Evolutionary conservation across 2,329 filamentous ascomycete genomes (phyloP), one percentile per base, ranked within the genome.

Genomic region (Penicillium sclerotigenum): DNA sequence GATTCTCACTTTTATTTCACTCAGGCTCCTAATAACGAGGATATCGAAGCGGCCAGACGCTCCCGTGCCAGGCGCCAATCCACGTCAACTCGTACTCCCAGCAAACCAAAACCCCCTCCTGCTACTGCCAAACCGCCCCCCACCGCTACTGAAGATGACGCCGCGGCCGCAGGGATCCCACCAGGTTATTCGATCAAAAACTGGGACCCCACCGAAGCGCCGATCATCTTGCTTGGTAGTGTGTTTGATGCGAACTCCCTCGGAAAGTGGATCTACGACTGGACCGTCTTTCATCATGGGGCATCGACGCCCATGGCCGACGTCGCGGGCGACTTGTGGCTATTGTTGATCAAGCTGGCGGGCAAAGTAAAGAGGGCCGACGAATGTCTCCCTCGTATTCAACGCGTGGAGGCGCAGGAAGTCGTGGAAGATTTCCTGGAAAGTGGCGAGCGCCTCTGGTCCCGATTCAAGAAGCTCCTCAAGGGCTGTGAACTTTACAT

Each of bases 231-330:
- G 26, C 83, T 97, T 22, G 94, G 94, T 48, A 96, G 90, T 71
- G 94, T 97, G 54, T 97, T 97, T 70, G 94, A 97, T 71, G 90
- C 93, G 70, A 97, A 97, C 82, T 96, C 91, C 26, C 83, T 99
- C 29, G 94, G 94, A 69, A 97, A 97, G 78, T 99, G 94, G 94
- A 95, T 99, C 70, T 99, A 96, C 76, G 94, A 97, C 81, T 99
- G 94, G 94, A 97, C 94, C 18, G 90, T 97, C 61, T 96, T 90
- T 79, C 87, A 88, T 72, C 87, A 95, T 65, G 90, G 90, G 36
- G 84, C 91, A 14, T 84, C 84, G 38, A 91, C 89, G 11, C 90
- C 91, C 48, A 90, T 97, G 69, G 85, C 91, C 51, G 91, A 97
- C 63, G 87, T 96, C 75, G 92, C 94, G 2, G 94, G 93, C 65